phyloP scores from a whole-genome alignment of 148 eudicot species.

The Rhododendron henanense region DNA sequence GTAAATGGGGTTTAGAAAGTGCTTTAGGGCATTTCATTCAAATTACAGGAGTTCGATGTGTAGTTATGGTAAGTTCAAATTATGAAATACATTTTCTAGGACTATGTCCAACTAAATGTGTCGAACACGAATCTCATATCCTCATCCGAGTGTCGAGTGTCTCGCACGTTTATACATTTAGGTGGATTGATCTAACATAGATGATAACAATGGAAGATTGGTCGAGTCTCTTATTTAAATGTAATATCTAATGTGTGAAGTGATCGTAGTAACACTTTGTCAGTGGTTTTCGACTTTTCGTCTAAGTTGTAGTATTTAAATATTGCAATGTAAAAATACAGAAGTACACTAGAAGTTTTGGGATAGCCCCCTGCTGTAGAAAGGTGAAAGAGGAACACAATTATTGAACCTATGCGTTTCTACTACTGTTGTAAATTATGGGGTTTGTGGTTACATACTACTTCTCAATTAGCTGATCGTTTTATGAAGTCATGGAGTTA shows the following conservation, averaged over 20 bases:
- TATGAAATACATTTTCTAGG: neutral
- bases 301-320: neutral
- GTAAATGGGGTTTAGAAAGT: neutral
- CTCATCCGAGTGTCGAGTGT: neutral
- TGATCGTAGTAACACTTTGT: neutral
- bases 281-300: neutral
- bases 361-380: neutral
- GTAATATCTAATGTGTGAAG: neutral
- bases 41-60: neutral
- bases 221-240: neutral
- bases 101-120: neutral
- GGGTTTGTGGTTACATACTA: neutral
- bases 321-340: neutral
- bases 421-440: too few relatives aligned
- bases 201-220: neutral
- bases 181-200: neutral
- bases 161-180: neutral
- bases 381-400: neutral
- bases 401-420: too few relatives aligned
- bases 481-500: neutral
- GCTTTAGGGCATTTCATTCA: neutral
- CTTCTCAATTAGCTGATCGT: neutral
- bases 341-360: neutral
- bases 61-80: neutral
- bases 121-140: too few relatives aligned